Evolutionary conservation across 148 eudicot species (phyloP).

Genomic region (Chenopodium formosanum): DNA sequence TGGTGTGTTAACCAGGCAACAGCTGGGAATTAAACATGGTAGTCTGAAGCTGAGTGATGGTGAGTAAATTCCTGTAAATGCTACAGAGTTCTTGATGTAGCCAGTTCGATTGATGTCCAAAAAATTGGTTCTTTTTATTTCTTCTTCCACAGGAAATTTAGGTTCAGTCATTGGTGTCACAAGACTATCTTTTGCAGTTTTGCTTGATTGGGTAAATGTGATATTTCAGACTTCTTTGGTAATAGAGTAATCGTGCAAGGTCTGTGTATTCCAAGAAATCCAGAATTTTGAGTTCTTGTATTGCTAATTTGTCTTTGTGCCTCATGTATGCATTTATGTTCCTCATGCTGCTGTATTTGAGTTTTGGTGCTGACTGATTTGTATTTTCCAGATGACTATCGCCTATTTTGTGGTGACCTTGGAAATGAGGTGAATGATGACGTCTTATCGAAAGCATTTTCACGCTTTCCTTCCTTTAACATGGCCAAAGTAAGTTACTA

Average conservation of each 20-base stretch:
- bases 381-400: constrained; percentile 72
- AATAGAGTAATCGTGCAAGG: constrained; percentile 14
- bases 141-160: constrained; percentile 9
- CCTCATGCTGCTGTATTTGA: not conserved
- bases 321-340: not conserved
- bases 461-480: constrained; percentile 82
- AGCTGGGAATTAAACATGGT: constrained; percentile 31
- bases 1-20: constrained; percentile 20
- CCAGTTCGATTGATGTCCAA: constrained; percentile 8
- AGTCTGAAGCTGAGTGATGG: constrained; percentile 30
- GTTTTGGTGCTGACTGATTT: not conserved
- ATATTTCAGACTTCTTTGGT: constrained; percentile 28
- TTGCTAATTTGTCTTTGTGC: not conserved
- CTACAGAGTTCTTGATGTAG: constrained; percentile 16
- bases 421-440: constrained; percentile 98
- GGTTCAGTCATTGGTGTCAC: constrained; percentile 24
- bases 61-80: constrained; percentile 28
- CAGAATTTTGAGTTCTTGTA: not conserved
- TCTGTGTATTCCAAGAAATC: not conserved
- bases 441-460: constrained; percentile 83
- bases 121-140: constrained; percentile 9
- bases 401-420: constrained; percentile 89
- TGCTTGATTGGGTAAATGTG: constrained; percentile 33
- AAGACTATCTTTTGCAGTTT: constrained; percentile 19
- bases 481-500: constrained; percentile 73